Conservation (phyloP, 1,284 basidiomycete species). For the Termitomyces sp. region DNA sequence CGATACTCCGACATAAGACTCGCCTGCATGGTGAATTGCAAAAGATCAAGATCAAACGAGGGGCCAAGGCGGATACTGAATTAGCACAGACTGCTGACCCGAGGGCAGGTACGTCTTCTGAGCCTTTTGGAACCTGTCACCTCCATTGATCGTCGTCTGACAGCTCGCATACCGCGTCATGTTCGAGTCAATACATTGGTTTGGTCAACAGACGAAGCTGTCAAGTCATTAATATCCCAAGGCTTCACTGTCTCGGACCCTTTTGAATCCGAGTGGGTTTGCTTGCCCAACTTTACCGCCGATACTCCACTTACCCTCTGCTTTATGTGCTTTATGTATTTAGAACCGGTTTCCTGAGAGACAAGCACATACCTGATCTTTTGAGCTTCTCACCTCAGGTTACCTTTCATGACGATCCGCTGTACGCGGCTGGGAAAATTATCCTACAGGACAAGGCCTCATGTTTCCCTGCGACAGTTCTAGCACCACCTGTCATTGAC, state of each 20-base stretch:
- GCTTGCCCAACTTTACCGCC: background rate
- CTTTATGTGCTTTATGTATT: slow-evolving; percentile 7
- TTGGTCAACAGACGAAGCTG: slow-evolving; percentile 59
- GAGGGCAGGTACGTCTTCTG: slow-evolving; percentile 47
- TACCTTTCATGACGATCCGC: slow-evolving; percentile 55
- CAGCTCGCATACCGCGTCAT: slow-evolving; percentile 77
- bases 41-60: slow-evolving; percentile 77
- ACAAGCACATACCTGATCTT: slow-evolving; percentile 78
- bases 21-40: slow-evolving; percentile 84
- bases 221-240: slow-evolving; percentile 44
- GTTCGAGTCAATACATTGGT: slow-evolving; percentile 78
- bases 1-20: slow-evolving; percentile 79
- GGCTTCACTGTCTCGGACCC: slow-evolving; percentile 52
- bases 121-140: slow-evolving; percentile 3
- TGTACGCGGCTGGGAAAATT: slow-evolving; percentile 73
- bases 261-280: slow-evolving; percentile 44
- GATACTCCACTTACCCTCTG: slow-evolving; percentile 9
- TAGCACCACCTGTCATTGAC: slow-evolving; percentile 54
- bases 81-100: slow-evolving; percentile 58
- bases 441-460: slow-evolving; percentile 98
- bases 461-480: slow-evolving; percentile 89
- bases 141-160: slow-evolving; percentile 11
- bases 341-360: slow-evolving; percentile 62
- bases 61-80: slow-evolving; percentile 60
- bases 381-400: slow-evolving; percentile 69